phyloP scores from a whole-genome alignment of 140 eudicot species.

The Eryngium alpinum region DNA sequence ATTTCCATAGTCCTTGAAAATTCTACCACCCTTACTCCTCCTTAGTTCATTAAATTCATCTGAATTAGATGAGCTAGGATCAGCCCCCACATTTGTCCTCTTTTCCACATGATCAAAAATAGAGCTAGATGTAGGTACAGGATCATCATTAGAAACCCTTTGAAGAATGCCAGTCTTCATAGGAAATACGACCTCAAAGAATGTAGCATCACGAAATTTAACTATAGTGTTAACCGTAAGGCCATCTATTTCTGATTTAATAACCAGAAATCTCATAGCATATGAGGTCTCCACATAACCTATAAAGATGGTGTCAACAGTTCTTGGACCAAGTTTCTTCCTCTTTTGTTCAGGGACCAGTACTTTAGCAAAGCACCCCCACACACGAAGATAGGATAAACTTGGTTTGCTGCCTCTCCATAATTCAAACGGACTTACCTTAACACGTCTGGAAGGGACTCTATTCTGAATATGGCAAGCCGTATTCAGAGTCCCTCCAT shows the following conservation, averaged over 20 bases:
- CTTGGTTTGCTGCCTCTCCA: constrained; percentile 7
- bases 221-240: background rate
- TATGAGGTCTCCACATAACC: background rate
- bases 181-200: background rate
- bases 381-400: constrained; percentile 13
- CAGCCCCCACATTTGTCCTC: too few species aligned
- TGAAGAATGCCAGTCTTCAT: constrained; percentile 1
- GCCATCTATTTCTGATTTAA: constrained; percentile 2
- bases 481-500: constrained; percentile 11
- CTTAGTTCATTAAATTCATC: background rate
- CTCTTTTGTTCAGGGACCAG: constrained; percentile 5
- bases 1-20: background rate
- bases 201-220: background rate
- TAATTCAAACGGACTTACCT: constrained; percentile 3
- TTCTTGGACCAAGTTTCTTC: constrained; percentile 14
- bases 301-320: background rate
- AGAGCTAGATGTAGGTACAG: background rate
- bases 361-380: constrained; percentile 17
- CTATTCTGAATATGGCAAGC: background rate
- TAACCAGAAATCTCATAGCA: background rate
- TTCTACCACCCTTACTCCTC: background rate
- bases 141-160: background rate
- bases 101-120: too few species aligned
- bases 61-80: too few species aligned
- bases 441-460: background rate